Conservation (phyloP, 2,329 filamentous ascomycete genomes). For the Trichoderma atroviride region DNA sequence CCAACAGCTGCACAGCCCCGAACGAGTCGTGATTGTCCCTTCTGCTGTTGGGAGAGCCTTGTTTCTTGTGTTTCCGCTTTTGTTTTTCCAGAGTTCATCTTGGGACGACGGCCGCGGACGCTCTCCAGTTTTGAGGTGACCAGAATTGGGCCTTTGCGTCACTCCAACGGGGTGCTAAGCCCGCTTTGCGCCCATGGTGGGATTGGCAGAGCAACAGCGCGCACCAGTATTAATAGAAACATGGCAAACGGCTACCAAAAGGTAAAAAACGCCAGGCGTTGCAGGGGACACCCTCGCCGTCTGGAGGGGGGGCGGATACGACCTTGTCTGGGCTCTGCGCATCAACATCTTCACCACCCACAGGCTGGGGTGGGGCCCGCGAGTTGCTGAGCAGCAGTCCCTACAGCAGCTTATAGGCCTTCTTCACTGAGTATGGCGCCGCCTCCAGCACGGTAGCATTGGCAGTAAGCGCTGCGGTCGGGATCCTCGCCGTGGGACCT, state of each 20-base stretch:
- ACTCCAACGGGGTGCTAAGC: conserved; percentile 9
- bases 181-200: conserved; percentile 4
- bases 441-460: background rate
- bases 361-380: background rate
- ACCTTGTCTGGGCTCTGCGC: conserved; percentile 8
- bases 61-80: background rate
- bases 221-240: conserved; percentile 22
- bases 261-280: background rate
- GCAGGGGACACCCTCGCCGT: background rate
- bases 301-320: conserved; percentile 9
- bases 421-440: background rate
- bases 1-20: conserved; percentile 15
- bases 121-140: conserved; percentile 23
- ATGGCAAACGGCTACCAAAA: background rate
- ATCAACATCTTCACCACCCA: conserved; percentile 8
- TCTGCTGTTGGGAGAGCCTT: background rate
- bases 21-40: background rate
- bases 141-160: background rate
- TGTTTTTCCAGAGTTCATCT: background rate
- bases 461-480: conserved; percentile 8
- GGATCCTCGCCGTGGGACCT: conserved; percentile 1
- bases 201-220: conserved; percentile 25
- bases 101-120: background rate
- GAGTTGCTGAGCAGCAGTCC: conserved; percentile 19
- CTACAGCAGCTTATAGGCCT: background rate